Conservation (phyloP, 2,329 filamentous ascomycete genomes). For the Chrysoporthe cubensis region DNA sequence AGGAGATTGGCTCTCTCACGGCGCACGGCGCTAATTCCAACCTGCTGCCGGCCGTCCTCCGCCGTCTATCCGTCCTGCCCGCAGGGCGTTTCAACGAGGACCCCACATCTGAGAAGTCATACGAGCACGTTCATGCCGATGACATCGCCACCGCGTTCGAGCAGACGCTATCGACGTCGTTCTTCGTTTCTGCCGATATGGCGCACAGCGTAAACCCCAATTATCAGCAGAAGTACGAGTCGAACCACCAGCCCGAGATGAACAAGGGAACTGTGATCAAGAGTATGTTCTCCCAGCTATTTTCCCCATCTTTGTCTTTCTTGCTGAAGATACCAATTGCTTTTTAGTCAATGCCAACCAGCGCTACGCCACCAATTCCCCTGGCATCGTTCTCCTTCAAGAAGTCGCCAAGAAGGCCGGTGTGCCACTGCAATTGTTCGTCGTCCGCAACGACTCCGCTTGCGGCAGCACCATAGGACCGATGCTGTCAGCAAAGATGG, state of each 20-base stretch:
- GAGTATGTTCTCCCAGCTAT: conserved; percentile 29
- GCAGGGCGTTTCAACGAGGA: conserved; percentile 52
- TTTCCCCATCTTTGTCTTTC: background rate
- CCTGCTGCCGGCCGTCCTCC: conserved; percentile 82
- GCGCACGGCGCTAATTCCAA: conserved; percentile 95
- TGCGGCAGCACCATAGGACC: conserved; percentile 97
- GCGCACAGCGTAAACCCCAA: conserved; percentile 94
- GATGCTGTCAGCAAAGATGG: conserved; percentile 88
- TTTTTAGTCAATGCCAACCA: conserved; percentile 84
- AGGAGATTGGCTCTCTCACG: conserved; percentile 91
- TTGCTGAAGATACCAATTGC: background rate
- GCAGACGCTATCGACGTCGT: conserved; percentile 87
- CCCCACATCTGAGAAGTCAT: conserved; percentile 63
- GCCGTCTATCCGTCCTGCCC: conserved; percentile 81
- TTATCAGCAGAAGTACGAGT: conserved; percentile 89
- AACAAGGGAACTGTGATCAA: conserved; percentile 98
- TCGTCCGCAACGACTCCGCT: conserved; percentile 91
- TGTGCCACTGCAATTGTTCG: conserved; percentile 92
- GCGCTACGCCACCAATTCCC: conserved; percentile 94
- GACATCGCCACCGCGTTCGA: conserved; percentile 83
- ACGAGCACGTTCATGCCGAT: conserved; percentile 59
- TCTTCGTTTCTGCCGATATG: conserved; percentile 97
- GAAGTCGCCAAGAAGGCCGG: conserved; percentile 76
- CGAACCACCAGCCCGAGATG: conserved; percentile 88
- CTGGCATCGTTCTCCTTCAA: conserved; percentile 89